Evolutionary conservation across 2,329 filamentous ascomycete species (phyloP), one percentile per base, ranked within the genome.

Genomic region (Dactylonectria macrodidyma): DNA sequence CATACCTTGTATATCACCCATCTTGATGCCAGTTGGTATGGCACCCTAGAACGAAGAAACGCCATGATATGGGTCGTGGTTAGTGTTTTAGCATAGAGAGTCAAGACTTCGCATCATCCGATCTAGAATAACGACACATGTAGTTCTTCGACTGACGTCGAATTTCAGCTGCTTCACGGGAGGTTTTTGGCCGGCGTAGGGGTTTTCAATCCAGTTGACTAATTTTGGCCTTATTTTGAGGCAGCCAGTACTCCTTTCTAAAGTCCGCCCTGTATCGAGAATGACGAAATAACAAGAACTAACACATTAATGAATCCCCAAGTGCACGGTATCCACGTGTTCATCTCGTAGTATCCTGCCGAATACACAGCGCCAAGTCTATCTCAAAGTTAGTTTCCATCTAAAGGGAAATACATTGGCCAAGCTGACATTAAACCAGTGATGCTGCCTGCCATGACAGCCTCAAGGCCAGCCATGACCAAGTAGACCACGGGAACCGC

Each of bases 321-420:
- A 24, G 95, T 88, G 76, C 96, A 92, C 0, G 95, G 95, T 59
- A 97, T 93, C 95, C 95, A 97, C 0, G 95, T 97, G 52, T 94
- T 95, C 94, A 97, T 96, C 75, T 91, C 87, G 78, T 95, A 97
- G 81, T 92, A 94, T 50, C 94, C 95, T 2, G 92, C 89, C 73
- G 90, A 89, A 78, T 97, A 97, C 41, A 95, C 89, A 9, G 92
- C 93, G 12, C 93, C 94, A 22, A 97, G 84, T 56, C 93, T 95
- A 16, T 10, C 5, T 1, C 10, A 55, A 41, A 2, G 65, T 77
- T 63, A 78, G 73, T 41, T 64, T 48, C 2, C 16, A 38, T 48
- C 38, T 22, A 33, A 6, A 8, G 19, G 5, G 11, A 50, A 9
- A 59, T 16, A 12, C 24, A 5, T 8, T 24, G 16, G 8, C n/a